phyloP scores from a whole-genome alignment of 163 green algal species.

The Prototheca wickerhamii region DNA sequence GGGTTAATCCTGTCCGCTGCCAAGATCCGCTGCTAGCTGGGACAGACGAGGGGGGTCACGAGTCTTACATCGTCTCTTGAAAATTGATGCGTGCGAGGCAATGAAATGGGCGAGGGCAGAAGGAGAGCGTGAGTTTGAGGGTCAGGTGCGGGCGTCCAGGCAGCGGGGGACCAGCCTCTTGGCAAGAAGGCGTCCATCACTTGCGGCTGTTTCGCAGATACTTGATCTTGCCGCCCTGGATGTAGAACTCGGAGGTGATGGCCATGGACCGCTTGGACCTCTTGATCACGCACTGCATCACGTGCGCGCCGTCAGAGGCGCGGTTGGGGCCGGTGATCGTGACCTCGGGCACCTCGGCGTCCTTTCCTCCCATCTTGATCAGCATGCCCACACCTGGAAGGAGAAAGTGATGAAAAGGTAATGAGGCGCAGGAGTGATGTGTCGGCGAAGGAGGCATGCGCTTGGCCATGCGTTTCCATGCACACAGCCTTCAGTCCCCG shows the following conservation, averaged over 20 bases:
- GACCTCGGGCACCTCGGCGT: background rate
- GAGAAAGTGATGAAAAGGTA: background rate
- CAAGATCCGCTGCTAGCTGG: too few species aligned
- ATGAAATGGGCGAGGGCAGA: too few species aligned
- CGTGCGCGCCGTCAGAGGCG: background rate
- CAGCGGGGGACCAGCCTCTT: too few species aligned
- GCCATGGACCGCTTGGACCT: background rate
- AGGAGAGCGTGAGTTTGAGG: too few species aligned
- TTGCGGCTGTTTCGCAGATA: background rate
- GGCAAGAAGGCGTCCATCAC: too few species aligned
- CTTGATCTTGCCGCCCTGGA: background rate
- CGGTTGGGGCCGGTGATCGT: background rate
- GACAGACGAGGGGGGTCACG: too few species aligned
- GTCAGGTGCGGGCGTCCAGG: too few species aligned
- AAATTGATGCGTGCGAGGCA: too few species aligned
- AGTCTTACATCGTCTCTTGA: too few species aligned
- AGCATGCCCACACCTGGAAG: constrained; percentile 14
- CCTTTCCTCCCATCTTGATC: constrained; percentile 8
- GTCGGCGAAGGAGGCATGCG: background rate
- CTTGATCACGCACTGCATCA: constrained; percentile 1
- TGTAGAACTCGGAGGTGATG: background rate
- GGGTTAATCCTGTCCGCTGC: too few species aligned
- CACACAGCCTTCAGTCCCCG: background rate
- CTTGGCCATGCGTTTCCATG: background rate
- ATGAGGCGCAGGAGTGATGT: background rate